Evolutionary conservation across 2,329 filamentous ascomycete genomes (phyloP), one percentile per base, ranked within the genome.

Genomic region (Alternaria brassicae): DNA sequence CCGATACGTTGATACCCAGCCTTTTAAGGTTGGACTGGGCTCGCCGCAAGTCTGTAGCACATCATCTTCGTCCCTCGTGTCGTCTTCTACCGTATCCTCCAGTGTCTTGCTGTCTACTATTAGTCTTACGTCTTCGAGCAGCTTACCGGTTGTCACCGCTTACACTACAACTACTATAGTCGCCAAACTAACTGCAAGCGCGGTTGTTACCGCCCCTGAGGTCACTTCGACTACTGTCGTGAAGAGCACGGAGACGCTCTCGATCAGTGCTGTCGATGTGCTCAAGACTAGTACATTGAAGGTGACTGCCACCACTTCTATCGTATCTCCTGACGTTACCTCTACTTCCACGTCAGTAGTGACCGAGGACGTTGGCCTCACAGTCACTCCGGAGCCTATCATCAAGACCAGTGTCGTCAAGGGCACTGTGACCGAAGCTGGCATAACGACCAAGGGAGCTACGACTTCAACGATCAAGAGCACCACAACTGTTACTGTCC

Each of bases 1-100:
- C 54, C 75, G 76, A 2, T 72, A 74, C 36, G 68, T 81, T 15
- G 68, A 74, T 53, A 71, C 74, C 1, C 70, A 73, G 52, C 79
- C 80, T 0, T 82, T 81, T 54, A 62, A 62, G 3, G 69, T 74
- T 10, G 74, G 72, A 1, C 69, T 69, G 21, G 73, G 72, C 15
- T 72, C 72, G 7, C 69, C 69, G 15, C 66, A 76, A 7, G 65
- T 70, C 6, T 70, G 64, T 21, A 65, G 58, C 6, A 65, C 66
- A 9, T 61, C 60, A 1, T 68, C 69, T 7, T 63, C 72, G 0
- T 68, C 68, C 10, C 60, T 66, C 44, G 3, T 53, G 51, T 54
- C 41, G 6, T 50, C 41, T 2, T 39, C 42, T 9, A 32, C 50
- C 27, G 34, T 47, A 2, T 44, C 53, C 2, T 59, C 61, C 4